Evolutionary conservation across 108 stramenopile genomes (phyloP).

Genomic region (Cyclotella choctawhatcheeana): DNA sequence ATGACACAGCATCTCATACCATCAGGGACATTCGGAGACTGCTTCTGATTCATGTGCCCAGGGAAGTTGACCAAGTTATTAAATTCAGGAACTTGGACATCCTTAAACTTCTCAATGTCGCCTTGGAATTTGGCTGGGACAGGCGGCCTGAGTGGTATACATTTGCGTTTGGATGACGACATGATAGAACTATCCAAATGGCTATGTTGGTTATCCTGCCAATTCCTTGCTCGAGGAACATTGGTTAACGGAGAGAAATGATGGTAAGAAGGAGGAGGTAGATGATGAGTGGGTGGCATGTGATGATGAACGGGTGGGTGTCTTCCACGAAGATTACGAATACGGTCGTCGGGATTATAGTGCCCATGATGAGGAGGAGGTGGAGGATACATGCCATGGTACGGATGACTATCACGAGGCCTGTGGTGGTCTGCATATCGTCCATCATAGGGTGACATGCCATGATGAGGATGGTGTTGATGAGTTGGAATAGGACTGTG

Average conservation of each 20-base stretch:
- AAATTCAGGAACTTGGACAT: slow-evolving; percentile 81
- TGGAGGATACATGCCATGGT: slow-evolving; percentile 38
- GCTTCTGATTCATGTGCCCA: slow-evolving; percentile 88
- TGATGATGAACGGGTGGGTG: slow-evolving; percentile 60
- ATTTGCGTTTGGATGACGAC: slow-evolving; percentile 79
- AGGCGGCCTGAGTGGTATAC: slow-evolving; percentile 78
- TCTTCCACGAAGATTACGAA: slow-evolving; percentile 84
- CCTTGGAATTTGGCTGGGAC: slow-evolving; percentile 90
- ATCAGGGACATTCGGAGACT: slow-evolving; percentile 75
- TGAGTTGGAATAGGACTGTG: slow-evolving; percentile 48
- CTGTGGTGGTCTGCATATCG: slow-evolving; percentile 20
- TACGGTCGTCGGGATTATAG: slow-evolving; percentile 60
- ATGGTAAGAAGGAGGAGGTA: slow-evolving; percentile 72
- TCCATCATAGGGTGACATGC: slow-evolving; percentile 40
- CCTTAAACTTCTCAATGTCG: slow-evolving; percentile 80
- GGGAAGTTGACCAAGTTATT: slow-evolving; percentile 89
- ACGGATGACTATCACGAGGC: slow-evolving; percentile 24
- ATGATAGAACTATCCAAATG: slow-evolving; percentile 58
- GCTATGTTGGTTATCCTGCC: slow-evolving; percentile 19
- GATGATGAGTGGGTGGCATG: slow-evolving; percentile 72
- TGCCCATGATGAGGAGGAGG: slow-evolving; percentile 32
- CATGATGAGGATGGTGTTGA: slow-evolving; percentile 56
- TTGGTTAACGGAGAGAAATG: slow-evolving; percentile 82
- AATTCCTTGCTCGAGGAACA: slow-evolving; percentile 19
- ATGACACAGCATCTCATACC: slow-evolving; percentile 91